These are phyloP conservation scores for Mrakia hoshinonis DNA, from an alignment of 768 basidiomycete species.

Conservation along the genomic window DNA sequence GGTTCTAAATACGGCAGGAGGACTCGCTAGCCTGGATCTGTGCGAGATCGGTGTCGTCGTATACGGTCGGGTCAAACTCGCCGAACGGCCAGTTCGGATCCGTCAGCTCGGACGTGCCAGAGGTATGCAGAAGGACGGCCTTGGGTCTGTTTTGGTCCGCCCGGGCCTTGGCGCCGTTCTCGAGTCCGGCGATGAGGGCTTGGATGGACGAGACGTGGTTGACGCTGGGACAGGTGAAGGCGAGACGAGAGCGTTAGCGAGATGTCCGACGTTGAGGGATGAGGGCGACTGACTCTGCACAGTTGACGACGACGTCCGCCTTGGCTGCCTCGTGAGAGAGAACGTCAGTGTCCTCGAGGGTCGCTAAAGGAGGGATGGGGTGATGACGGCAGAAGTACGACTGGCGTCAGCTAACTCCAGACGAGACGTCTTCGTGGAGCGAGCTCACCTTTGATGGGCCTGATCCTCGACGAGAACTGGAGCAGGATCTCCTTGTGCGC, in stretches of 20 bases:
- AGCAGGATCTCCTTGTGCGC: constrained; percentile 1
- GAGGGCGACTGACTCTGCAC: constrained; percentile 15
- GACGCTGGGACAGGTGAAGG: background rate
- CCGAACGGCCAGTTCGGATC: background rate
- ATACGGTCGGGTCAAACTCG: constrained; percentile 20
- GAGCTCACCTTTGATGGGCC: constrained; percentile 19
- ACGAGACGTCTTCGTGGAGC: too few species aligned
- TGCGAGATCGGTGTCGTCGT: constrained; percentile 8
- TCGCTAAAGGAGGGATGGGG: background rate
- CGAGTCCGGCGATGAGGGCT: constrained; percentile 21
- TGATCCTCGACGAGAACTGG: constrained; percentile 4
- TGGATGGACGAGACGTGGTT: background rate
- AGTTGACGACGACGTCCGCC: constrained; percentile 23
- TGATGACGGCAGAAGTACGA: too few species aligned
- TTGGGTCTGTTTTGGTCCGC: constrained; percentile 2
- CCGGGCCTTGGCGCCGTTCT: background rate
- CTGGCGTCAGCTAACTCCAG: too few species aligned
- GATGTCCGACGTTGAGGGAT: too few species aligned
- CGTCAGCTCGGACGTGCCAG: constrained; percentile 17
- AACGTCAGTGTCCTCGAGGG: constrained; percentile 7
- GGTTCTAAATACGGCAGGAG: background rate
- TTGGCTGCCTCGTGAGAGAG: constrained; percentile 11
- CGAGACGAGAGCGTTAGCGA: too few species aligned
- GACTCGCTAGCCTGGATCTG: constrained; percentile 6
- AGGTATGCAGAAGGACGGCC: constrained; percentile 25